Evolutionary conservation across 495 filamentous ascomycete species (phyloP).

Genomic region (Xylaria sp.): DNA sequence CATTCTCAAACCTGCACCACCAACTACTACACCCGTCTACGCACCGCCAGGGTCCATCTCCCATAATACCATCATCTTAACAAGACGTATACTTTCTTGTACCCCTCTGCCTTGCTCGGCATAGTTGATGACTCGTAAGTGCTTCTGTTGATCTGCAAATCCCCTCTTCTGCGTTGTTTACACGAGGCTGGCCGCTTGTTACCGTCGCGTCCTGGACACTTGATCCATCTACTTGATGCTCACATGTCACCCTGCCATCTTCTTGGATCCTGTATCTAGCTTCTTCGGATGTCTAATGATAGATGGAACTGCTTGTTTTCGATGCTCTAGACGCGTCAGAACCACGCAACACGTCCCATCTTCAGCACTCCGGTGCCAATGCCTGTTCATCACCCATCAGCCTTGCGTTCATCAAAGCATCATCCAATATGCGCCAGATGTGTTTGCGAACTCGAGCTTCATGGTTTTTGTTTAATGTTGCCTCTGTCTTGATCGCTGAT

Average conservation of each 20-base stretch:
- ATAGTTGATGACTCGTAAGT: conserved; percentile 46
- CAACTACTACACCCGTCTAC: conserved; percentile 41
- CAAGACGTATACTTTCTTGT: conserved; percentile 30
- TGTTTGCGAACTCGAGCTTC: conserved; percentile 43
- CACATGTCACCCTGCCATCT: conserved; percentile 49
- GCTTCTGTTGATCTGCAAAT: conserved; percentile 31
- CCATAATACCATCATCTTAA: conserved; percentile 37
- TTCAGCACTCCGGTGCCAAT: conserved; percentile 45
- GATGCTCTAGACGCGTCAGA: conserved; percentile 40
- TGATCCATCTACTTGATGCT: conserved; percentile 49
- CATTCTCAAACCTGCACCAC: conserved; percentile 46
- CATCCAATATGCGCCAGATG: conserved; percentile 53
- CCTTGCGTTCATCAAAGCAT: conserved; percentile 55
- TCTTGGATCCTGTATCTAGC: conserved; percentile 39
- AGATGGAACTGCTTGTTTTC: conserved; percentile 44
- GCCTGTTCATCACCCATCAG: conserved; percentile 48
- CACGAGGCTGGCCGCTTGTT: conserved; percentile 38
- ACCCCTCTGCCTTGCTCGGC: conserved; percentile 26
- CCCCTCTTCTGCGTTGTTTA: conserved; percentile 33
- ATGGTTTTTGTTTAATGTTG: conserved; percentile 34
- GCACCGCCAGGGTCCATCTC: conserved; percentile 39
- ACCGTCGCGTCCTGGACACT: conserved; percentile 44
- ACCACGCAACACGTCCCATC: conserved; percentile 30
- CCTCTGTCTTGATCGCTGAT: conserved; percentile 47
- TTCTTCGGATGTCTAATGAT: conserved; percentile 37